These are phyloP conservation scores for Parathielavia hyrcaniae DNA, from an alignment of 495 filamentous ascomycete species.

Conservation along the genomic window DNA sequence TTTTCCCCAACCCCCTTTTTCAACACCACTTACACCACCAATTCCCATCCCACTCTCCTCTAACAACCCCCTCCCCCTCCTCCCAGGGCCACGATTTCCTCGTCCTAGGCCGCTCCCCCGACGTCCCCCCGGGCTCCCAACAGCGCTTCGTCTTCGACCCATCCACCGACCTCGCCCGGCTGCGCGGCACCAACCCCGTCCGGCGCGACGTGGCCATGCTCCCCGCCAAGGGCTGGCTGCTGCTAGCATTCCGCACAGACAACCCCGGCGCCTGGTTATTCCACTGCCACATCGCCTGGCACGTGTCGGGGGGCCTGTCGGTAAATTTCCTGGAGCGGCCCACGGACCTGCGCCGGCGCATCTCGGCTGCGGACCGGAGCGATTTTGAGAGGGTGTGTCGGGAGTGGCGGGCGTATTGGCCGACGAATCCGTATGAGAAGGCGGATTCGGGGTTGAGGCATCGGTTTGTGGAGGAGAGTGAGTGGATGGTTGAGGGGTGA, in stretches of 20 bases:
- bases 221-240: constrained; percentile 37
- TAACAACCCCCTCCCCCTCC: not conserved
- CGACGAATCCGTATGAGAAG: constrained; percentile 26
- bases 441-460: constrained; percentile 28
- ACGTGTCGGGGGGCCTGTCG: constrained; percentile 44
- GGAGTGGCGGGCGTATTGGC: constrained; percentile 27
- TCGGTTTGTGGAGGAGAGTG: constrained; percentile 14
- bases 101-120: constrained; percentile 42
- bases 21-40: not conserved
- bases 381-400: constrained; percentile 26
- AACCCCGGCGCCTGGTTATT: constrained; percentile 54
- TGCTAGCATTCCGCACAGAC: constrained; percentile 51
- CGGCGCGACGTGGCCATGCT: constrained; percentile 58
- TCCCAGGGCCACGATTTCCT: constrained; percentile 55
- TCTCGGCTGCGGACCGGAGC: constrained; percentile 17
- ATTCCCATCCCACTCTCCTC: too few species aligned
- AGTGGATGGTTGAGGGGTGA: constrained; percentile 11
- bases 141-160: constrained; percentile 34
- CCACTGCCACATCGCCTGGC: constrained; percentile 56
- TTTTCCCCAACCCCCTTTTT: not conserved
- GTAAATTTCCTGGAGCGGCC: constrained; percentile 46
- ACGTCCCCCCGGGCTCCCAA: constrained; percentile 14
- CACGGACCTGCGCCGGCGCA: constrained; percentile 24
- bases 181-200: constrained; percentile 48
- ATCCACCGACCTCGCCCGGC: constrained; percentile 17